Conservation (phyloP, 2,329 filamentous ascomycete genomes). For the Periconia digitata region DNA sequence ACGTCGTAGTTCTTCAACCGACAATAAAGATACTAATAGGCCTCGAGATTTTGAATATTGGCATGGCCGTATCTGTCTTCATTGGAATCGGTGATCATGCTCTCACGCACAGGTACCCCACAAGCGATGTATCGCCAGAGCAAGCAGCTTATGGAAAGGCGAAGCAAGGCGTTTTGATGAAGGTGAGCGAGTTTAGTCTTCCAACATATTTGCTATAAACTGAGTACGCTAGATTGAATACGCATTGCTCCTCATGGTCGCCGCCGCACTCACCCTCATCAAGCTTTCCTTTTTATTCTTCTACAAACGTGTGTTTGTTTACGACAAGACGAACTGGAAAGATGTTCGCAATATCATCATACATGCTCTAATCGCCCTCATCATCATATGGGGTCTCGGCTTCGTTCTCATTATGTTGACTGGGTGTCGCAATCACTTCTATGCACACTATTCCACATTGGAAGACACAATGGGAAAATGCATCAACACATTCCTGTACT, state of each 20-base stretch:
- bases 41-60: too few relatives aligned
- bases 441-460: not conserved
- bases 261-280: not conserved
- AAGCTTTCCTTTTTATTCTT: slow-evolving; percentile 1
- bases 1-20: too few relatives aligned
- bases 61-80: too few relatives aligned
- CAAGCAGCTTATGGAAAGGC: too few relatives aligned
- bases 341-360: not conserved
- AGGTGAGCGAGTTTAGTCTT: too few relatives aligned
- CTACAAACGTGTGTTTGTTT: not conserved
- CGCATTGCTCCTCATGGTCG: not conserved
- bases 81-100: too few relatives aligned
- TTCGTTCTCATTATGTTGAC: not conserved
- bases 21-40: too few relatives aligned
- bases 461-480: not conserved
- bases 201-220: too few relatives aligned
- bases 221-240: not conserved
- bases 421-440: not conserved
- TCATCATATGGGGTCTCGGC: not conserved
- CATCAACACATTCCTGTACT: not conserved
- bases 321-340: not conserved
- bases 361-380: not conserved
- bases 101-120: too few relatives aligned
- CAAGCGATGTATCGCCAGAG: too few relatives aligned
- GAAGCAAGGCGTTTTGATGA: too few relatives aligned